Evolutionary conservation across 2,329 filamentous ascomycete species (phyloP).

Genomic region (Pseudonectria buxi): DNA sequence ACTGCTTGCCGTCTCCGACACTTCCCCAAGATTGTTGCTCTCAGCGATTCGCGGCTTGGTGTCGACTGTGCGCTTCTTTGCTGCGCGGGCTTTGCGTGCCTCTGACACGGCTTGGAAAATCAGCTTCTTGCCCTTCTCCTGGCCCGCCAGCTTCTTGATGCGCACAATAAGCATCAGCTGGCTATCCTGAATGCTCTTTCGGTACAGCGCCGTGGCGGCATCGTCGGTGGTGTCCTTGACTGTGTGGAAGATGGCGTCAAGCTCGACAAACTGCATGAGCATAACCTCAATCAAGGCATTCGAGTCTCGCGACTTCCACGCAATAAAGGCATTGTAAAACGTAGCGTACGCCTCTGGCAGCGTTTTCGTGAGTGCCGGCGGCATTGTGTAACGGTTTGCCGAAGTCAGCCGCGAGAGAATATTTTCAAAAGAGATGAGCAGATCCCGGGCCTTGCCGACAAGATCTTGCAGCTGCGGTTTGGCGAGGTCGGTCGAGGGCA

Average conservation of each 20-base stretch:
- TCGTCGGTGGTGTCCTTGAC: conserved; percentile 73
- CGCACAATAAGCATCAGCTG: conserved; percentile 72
- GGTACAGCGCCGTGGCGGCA: conserved; percentile 68
- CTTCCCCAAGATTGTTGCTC: conserved; percentile 29
- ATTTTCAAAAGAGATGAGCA: conserved; percentile 72
- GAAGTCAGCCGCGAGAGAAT: conserved; percentile 59
- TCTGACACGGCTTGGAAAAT: conserved; percentile 70
- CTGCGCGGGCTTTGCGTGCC: conserved; percentile 57
- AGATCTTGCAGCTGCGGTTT: conserved; percentile 63
- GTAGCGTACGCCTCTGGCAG: conserved; percentile 65
- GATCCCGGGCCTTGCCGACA: conserved; percentile 68
- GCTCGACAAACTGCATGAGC: conserved; percentile 78
- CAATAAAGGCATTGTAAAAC: conserved; percentile 72
- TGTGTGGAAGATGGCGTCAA: conserved; percentile 77
- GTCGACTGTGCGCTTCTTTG: conserved; percentile 62
- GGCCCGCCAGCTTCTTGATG: conserved; percentile 71
- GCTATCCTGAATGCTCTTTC: conserved; percentile 72
- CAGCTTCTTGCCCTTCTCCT: conserved; percentile 62
- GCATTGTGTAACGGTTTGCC: conserved; percentile 61
- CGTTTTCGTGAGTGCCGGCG: conserved; percentile 53
- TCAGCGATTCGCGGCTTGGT: conserved; percentile 62
- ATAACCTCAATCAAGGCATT: conserved; percentile 74
- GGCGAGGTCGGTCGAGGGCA: conserved; percentile 41
- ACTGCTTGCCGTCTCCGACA: conserved; percentile 31
- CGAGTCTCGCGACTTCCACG: conserved; percentile 77